These are phyloP conservation scores for Penicillium subrubescens DNA, from an alignment of 495 filamentous ascomycete genomes.

Conservation along the genomic window DNA sequence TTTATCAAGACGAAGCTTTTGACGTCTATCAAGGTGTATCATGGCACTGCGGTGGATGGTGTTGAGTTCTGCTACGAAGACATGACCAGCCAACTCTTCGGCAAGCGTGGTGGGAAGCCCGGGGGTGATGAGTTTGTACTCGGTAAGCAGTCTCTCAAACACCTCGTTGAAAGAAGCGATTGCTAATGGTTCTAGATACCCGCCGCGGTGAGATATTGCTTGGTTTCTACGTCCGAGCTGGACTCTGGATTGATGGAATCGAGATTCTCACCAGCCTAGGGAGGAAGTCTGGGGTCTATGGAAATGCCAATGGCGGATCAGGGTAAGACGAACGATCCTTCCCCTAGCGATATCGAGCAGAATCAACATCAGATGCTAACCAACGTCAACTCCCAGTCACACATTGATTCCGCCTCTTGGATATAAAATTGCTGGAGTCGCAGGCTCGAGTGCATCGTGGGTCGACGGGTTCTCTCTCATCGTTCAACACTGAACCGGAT, in stretches of 20 bases:
- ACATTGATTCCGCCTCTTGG: slow-evolving; percentile 88
- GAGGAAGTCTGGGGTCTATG: slow-evolving; percentile 81
- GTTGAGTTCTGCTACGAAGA: slow-evolving; percentile 95
- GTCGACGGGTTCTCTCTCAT: slow-evolving; percentile 88
- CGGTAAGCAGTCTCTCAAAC: slow-evolving; percentile 49
- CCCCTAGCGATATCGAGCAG: neutral
- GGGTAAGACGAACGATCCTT: slow-evolving; percentile 57
- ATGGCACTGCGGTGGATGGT: slow-evolving; percentile 78
- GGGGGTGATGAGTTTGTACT: slow-evolving; percentile 78
- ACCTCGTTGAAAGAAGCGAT: slow-evolving; percentile 14
- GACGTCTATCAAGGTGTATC: slow-evolving; percentile 73
- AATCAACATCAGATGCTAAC: slow-evolving; percentile 24
- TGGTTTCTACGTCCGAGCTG: slow-evolving; percentile 83
- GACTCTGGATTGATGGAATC: slow-evolving; percentile 85
- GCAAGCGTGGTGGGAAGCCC: slow-evolving; percentile 73
- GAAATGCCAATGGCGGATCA: slow-evolving; percentile 78
- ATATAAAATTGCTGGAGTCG: slow-evolving; percentile 84
- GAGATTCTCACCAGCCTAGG: slow-evolving; percentile 89
- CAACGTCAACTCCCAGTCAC: slow-evolving; percentile 54
- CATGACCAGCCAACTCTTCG: slow-evolving; percentile 83
- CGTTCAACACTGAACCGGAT: slow-evolving; percentile 62
- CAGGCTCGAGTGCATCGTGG: slow-evolving; percentile 80
- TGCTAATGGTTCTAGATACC: slow-evolving; percentile 59
- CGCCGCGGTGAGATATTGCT: slow-evolving; percentile 82
- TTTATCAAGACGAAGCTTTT: slow-evolving; percentile 72